Percentiles rank a stretch among this genome's conserved stretches.
Evolutionary conservation across 2,329 filamentous ascomycete species (phyloP).

Genomic region (Pseudopyricularia javanii): DNA sequence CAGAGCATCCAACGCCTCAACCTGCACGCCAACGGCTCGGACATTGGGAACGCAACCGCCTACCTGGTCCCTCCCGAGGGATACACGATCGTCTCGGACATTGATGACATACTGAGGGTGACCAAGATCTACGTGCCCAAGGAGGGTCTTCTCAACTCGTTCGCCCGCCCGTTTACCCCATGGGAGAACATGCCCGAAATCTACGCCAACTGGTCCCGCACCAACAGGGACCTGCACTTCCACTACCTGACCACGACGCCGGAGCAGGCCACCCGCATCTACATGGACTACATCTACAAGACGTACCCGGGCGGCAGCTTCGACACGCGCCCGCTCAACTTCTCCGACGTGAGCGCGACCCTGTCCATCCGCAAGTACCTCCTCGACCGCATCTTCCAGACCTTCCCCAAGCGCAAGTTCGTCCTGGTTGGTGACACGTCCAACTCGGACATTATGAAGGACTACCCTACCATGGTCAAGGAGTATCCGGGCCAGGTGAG

Average conservation of each 20-base stretch:
- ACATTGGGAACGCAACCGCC: slow-evolving; percentile 60
- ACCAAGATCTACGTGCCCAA: slow-evolving; percentile 70
- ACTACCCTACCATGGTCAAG: slow-evolving; percentile 46
- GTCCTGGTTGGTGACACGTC: slow-evolving; percentile 65
- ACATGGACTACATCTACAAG: slow-evolving; percentile 71
- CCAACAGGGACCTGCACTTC: slow-evolving; percentile 57
- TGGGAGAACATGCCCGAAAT: slow-evolving; percentile 76
- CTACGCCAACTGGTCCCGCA: slow-evolving; percentile 63
- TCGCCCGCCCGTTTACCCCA: slow-evolving; percentile 54
- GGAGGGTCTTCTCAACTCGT: slow-evolving; percentile 65
- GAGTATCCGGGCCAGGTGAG: slow-evolving; percentile 61
- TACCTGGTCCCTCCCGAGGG: slow-evolving; percentile 62
- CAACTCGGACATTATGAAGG: slow-evolving; percentile 65
- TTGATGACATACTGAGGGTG: slow-evolving; percentile 69
- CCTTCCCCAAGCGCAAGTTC: slow-evolving; percentile 64
- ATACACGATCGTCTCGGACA: slow-evolving; percentile 63
- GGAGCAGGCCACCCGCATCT: slow-evolving; percentile 64
- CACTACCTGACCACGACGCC: slow-evolving; percentile 75
- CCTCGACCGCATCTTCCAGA: slow-evolving; percentile 60
- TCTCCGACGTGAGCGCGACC: slow-evolving; percentile 62
- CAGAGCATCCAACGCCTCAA: slow-evolving; percentile 54
- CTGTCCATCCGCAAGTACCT: slow-evolving; percentile 59
- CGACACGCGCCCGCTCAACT: slow-evolving; percentile 68
- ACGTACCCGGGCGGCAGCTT: slow-evolving; percentile 68
- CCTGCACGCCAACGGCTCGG: slow-evolving; percentile 51